Conservation (phyloP, 139 green algal species). For the Mesotaenium endlicherianum region DNA sequence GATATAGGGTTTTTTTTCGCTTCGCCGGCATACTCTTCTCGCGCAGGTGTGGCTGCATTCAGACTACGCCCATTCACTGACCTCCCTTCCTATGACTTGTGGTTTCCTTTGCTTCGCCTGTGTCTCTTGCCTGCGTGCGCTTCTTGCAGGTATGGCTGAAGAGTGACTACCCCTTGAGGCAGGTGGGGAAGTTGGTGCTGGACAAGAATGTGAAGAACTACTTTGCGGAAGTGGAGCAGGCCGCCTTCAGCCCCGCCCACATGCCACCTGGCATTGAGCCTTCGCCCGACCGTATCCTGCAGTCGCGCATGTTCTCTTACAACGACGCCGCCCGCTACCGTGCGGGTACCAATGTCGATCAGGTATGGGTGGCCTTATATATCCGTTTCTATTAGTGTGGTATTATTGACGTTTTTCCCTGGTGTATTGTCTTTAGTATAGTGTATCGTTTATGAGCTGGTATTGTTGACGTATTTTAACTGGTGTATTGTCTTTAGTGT, state of each 20-base stretch:
- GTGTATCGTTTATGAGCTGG: neutral
- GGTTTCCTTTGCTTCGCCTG: too few relatives aligned
- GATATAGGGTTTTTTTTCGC: too few relatives aligned
- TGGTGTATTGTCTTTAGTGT: neutral
- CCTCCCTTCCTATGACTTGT: too few relatives aligned
- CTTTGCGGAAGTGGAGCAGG: constrained; percentile 46
- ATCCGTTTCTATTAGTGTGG: neutral
- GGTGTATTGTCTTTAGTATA: neutral
- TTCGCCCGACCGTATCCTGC: constrained; percentile 24
- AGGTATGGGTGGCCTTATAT: neutral
- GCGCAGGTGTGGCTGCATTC: too few relatives aligned
- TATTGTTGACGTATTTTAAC: neutral
- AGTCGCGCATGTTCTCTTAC: constrained; percentile 40
- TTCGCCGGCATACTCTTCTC: too few relatives aligned
- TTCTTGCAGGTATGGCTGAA: constrained; percentile 24
- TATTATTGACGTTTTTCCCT: neutral
- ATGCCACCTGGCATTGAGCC: constrained; percentile 35
- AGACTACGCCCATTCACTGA: too few relatives aligned
- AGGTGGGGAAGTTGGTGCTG: constrained; percentile 40
- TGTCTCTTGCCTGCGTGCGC: too few relatives aligned
- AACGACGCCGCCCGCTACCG: constrained; percentile 18
- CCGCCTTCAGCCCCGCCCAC: constrained; percentile 23
- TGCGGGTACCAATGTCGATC: constrained; percentile 23
- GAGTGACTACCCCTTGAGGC: constrained; percentile 22
- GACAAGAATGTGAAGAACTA: constrained; percentile 44